phyloP scores from a whole-genome alignment of 148 eudicot species.

The Silene conica region DNA sequence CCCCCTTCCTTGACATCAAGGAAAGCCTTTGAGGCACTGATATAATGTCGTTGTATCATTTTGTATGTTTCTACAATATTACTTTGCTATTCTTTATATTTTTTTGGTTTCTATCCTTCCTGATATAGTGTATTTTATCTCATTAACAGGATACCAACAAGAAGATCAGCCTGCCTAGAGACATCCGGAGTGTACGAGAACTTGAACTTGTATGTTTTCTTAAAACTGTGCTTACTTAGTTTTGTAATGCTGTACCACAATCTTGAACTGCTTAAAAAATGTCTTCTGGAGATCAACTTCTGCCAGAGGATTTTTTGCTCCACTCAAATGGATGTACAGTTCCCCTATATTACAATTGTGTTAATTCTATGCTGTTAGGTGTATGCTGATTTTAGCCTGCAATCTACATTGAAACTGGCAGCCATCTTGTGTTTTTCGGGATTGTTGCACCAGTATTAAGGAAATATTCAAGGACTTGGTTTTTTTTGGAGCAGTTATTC shows the following conservation, averaged over 20 bases:
- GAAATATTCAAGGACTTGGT: neutral
- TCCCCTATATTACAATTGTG: conserved; percentile 3
- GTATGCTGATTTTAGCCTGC: neutral
- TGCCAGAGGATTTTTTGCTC: neutral
- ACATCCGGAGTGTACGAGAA: conserved; percentile 78
- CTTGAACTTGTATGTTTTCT: conserved; percentile 80
- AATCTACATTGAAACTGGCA: neutral
- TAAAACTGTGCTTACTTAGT: conserved; percentile 2
- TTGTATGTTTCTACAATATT: neutral
- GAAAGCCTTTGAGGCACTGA: neutral
- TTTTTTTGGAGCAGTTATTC: neutral
- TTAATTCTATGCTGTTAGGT: neutral
- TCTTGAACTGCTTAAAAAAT: neutral
- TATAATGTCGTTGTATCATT: neutral
- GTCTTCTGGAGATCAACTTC: neutral
- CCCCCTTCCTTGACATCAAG: neutral
- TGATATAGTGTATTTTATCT: conserved; percentile 12
- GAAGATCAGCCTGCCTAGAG: conserved; percentile 72
- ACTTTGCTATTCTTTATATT: neutral
- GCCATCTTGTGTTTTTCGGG: neutral
- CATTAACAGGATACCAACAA: conserved; percentile 76
- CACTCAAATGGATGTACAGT: neutral
- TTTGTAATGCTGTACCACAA: neutral
- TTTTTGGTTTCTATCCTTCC: conserved; percentile 1
- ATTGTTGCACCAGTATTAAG: neutral